Evolutionary conservation across 2,329 filamentous ascomycete genomes (phyloP).

Genomic region (Chrysoporthe cubensis): DNA sequence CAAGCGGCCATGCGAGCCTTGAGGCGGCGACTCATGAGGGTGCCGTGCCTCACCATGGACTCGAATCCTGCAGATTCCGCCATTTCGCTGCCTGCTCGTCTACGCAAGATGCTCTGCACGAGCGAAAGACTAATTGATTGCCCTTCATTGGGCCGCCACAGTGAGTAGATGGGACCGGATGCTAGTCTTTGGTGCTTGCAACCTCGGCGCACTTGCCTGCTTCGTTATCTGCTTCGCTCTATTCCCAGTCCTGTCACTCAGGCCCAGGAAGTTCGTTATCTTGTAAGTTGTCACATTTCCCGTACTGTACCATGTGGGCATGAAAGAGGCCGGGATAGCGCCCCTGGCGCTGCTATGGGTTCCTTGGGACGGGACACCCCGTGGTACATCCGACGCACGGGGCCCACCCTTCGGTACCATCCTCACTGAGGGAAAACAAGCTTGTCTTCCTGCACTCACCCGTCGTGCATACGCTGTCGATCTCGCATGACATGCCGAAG

Average conservation of each 20-base stretch:
- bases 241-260: slow-evolving; percentile 79
- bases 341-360: slow-evolving; percentile 9
- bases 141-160: slow-evolving; percentile 43
- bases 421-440: slow-evolving; percentile 27
- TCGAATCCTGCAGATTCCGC: slow-evolving; percentile 36
- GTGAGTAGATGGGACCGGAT: slow-evolving; percentile 97
- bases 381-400: slow-evolving; percentile 24
- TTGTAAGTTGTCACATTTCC: slow-evolving; percentile 70
- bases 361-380: slow-evolving; percentile 17
- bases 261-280: slow-evolving; percentile 92
- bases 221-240: slow-evolving; percentile 93
- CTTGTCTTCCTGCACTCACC: slow-evolving; percentile 41
- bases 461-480: slow-evolving; percentile 39
- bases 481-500: slow-evolving; percentile 33
- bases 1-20: slow-evolving; percentile 35
- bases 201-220: slow-evolving; percentile 84
- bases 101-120: slow-evolving; percentile 13
- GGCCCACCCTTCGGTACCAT: slow-evolving; percentile 20
- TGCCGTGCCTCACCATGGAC: slow-evolving; percentile 48
- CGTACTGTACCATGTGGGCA: slow-evolving; percentile 26
- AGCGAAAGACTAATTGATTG: slow-evolving; percentile 35
- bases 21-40: slow-evolving; percentile 48
- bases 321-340: slow-evolving; percentile 11
- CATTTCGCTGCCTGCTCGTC: slow-evolving; percentile 29
- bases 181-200: slow-evolving; percentile 89